Evolutionary conservation across 495 filamentous ascomycete species (phyloP).

Genomic region (Aspergillus saccharolyticus): DNA sequence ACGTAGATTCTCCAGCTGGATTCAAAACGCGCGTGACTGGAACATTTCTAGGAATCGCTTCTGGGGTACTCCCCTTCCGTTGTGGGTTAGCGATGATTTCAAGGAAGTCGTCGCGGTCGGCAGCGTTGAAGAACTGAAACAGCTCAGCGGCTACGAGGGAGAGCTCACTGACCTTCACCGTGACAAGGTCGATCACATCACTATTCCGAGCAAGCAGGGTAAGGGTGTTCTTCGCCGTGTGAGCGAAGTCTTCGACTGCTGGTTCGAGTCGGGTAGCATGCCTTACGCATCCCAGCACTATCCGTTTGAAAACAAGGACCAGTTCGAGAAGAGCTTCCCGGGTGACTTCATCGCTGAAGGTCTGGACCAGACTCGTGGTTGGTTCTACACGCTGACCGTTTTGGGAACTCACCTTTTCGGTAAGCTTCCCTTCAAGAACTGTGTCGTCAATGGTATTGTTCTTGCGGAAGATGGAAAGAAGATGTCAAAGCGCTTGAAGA

Average conservation of each 20-base stretch:
- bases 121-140: constrained; percentile 78
- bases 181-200: constrained; percentile 93
- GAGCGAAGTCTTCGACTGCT: constrained; percentile 95
- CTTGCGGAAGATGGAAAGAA: constrained; percentile 96
- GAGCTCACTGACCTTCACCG: constrained; percentile 89
- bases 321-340: constrained; percentile 79
- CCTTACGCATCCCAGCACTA: constrained; percentile 92
- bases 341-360: constrained; percentile 98
- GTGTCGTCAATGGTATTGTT: constrained; percentile 95
- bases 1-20: constrained; percentile 81
- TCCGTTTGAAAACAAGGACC: constrained; percentile 86
- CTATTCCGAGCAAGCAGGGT: constrained; percentile 87
- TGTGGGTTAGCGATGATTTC: constrained; percentile 87
- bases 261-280: constrained; percentile 95
- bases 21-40: constrained; percentile 91
- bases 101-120: constrained; percentile 85
- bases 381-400: constrained; percentile 94
- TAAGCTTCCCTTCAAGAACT: constrained; percentile 88
- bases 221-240: constrained; percentile 79
- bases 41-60: constrained; percentile 94
- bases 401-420: constrained; percentile 90
- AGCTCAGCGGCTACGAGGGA: constrained; percentile 78
- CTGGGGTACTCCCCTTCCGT: constrained; percentile 92
- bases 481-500: constrained; percentile 98
- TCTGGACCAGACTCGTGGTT: constrained; percentile 89